Conservation (phyloP, 202 grass and related monocot species). For the Hordeum pubiflorum region DNA sequence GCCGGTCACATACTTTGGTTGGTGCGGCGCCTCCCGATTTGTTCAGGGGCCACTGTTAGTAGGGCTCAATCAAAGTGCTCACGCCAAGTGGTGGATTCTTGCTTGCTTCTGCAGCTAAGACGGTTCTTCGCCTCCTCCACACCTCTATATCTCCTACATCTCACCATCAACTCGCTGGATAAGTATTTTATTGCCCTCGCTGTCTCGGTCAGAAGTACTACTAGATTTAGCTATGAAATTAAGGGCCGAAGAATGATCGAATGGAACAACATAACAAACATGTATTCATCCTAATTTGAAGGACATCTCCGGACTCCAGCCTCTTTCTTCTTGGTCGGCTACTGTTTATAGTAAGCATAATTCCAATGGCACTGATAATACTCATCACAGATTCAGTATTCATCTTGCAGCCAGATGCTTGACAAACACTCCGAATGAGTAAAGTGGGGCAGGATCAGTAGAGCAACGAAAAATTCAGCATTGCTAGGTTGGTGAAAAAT, state of each 20-base stretch:
- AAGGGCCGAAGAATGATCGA: background rate
- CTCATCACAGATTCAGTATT: background rate
- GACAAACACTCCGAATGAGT: background rate
- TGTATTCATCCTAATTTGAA: background rate
- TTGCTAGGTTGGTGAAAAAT: conserved; percentile 2
- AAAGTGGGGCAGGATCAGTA: background rate
- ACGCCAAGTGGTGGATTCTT: conserved; percentile 20
- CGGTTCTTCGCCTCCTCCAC: background rate
- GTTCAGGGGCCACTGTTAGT: conserved; percentile 25
- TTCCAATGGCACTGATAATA: background rate
- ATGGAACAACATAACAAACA: background rate
- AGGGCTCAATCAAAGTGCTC: background rate
- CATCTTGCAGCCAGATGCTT: background rate
- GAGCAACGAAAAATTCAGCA: background rate
- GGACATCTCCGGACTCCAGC: background rate
- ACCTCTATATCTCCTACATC: background rate
- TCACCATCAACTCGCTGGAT: background rate
- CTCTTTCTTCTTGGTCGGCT: background rate
- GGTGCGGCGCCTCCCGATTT: background rate
- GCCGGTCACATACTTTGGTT: conserved; percentile 12
- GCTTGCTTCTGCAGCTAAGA: conserved; percentile 34
- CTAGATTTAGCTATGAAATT: background rate
- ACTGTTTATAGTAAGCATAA: background rate
- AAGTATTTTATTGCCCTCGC: background rate
- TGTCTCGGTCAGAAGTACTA: background rate